Base-by-base conservation (phyloP, 257 asterid genomes). In the Ajuga chamaepitys region DNA sequence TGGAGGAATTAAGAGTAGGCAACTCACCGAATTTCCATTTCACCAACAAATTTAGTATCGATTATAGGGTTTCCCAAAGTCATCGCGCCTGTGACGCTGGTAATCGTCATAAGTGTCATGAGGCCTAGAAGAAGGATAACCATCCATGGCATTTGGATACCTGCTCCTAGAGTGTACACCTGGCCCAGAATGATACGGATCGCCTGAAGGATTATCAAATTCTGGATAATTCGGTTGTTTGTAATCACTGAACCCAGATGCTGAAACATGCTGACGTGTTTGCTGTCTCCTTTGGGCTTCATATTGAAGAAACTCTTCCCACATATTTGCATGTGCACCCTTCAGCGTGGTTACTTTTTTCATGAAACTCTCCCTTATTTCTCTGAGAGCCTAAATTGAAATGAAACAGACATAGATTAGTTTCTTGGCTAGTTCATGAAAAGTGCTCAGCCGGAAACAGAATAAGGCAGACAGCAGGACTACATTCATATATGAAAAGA, bases 291-390 rank as follows among this genome's bases (percentile, higher is more conserved):
- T 81, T 56, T 70, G 95, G 66, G 73, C 83, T 76, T 94, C 89
- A 53, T 41, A 70, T 58, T 73, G 95, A 78, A 94, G 87, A 78
- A 94, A 88, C 76, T 85, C 96, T 59, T 83, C 95, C 95, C 96
- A 83, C 77, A 86, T 79, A 63, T 77, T 86, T 59, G 86, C 89
- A 67, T 88, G 97, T 66, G 83, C 42, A 66, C 67, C 87, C 83
- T 85, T 85, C 61, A 88, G 78, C 50, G 58, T 30, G 55, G 75
- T 70, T 67, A 88, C 77, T 68, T 88, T 86, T 74, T 80, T 86
- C 80, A 82, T 64, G 77, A 80, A 78, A 72, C 66, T 77, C 73
- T 88, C 96, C 78, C 96, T 77, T 58, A 85, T 81, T 71, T 83
- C 95, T 70, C 77, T 81, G 12, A 90, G 72, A 62, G 84, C 89